Evolutionary conservation across 2,329 filamentous ascomycete genomes (phyloP), one percentile per base, ranked within the genome.

Genomic region (Bipolaris gigantea): DNA sequence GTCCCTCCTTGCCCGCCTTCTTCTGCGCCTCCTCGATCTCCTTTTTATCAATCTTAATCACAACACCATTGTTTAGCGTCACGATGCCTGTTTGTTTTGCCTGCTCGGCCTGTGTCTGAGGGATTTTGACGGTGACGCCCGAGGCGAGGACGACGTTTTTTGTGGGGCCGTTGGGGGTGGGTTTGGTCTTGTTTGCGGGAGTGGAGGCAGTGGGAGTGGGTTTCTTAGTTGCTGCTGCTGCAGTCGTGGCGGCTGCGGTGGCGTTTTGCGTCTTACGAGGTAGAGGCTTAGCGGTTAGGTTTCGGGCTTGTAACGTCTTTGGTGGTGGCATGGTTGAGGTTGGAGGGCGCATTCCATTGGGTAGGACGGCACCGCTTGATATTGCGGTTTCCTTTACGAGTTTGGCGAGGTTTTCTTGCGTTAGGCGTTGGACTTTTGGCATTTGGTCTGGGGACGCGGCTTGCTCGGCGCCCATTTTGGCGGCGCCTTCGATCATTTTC

Each of bases 321-420:
- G 64, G 67, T 1, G 63, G 63, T 1, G 64, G 64, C 4, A 71
- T 19, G 33, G 70, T 65, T 15, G 69, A 71, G 25, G 57, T 69
- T 7, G 66, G 64, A 52, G 68, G 61, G 48, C 66, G 63, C 61
- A 66, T 62, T 1, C 68, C 67, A 8, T 65, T 63, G 4, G 72
- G 70, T 42, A 73, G 50, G 2, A 71, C 70, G 18, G 65, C 70
- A 4, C 72, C 72, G 48, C 67, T 71, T 50, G 69, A 64, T 34
- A 73, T 73, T 1, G 72, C 72, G 4, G 70, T 74, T 59, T 74
- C 72, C 48, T 73, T 74, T 6, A 74, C 72, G 5, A 74, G 44
- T 43, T 69, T 72, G 1, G 72, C 72, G 10, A 74, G 57, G 30
- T 74, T 73, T 50, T 73, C 72, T 50, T 74, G 72, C 4, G 72